Evolutionary conservation across 306 rosid species (phyloP).

Genomic region (Mimosa pudica): DNA sequence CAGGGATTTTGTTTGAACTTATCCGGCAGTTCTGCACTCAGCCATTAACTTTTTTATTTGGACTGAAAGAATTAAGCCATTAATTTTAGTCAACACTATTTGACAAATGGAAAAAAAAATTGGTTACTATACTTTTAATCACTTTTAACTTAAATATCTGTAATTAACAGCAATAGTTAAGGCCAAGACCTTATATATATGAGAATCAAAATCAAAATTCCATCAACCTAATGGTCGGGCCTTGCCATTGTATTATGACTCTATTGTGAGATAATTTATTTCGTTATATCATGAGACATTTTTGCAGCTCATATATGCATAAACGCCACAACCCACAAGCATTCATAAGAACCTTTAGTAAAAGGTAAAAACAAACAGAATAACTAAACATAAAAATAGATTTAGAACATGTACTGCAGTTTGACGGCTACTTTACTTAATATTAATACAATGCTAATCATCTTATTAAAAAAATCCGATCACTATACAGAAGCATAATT

Average conservation of each 20-base stretch:
- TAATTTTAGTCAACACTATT: too few species aligned
- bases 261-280: not conserved
- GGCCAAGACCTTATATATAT: too few species aligned
- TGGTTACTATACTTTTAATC: too few species aligned
- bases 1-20: too few species aligned
- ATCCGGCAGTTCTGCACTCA: too few species aligned
- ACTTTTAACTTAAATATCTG: too few species aligned
- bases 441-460: constrained; percentile 22
- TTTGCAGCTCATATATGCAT: not conserved
- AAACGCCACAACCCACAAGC: not conserved
- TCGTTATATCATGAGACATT: not conserved
- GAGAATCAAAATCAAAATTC: too few species aligned
- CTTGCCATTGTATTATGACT: not conserved
- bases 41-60: too few species aligned
- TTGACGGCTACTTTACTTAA: constrained; percentile 7
- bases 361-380: not conserved
- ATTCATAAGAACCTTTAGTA: not conserved
- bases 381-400: constrained; percentile 15
- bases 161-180: too few species aligned
- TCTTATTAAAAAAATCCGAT: constrained; percentile 38
- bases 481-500: constrained; percentile 52
- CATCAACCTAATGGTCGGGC: not conserved
- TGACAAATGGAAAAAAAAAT: too few species aligned
- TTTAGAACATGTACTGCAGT: constrained; percentile 3
- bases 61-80: too few species aligned